Conservation (phyloP, 2,329 filamentous ascomycete genomes). For the Periconia macrospinosa region DNA sequence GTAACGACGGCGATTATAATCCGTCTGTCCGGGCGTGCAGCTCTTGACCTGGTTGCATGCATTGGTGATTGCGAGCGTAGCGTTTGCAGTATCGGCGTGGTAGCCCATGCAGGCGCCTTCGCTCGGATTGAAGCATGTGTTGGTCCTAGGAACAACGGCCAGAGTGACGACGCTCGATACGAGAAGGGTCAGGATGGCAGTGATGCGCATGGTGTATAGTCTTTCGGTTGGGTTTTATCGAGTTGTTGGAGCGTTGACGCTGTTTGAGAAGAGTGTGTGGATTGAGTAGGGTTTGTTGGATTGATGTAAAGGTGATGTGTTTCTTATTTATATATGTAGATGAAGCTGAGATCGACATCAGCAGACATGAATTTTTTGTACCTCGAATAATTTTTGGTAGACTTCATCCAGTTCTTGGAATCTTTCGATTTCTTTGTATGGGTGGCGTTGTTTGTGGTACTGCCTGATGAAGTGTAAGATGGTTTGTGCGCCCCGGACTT, state of each 20-base stretch:
- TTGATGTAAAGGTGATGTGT: not conserved
- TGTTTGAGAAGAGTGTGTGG: not conserved
- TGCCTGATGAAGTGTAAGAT: too few relatives aligned
- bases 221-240: too few relatives aligned
- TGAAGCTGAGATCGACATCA: too few relatives aligned
- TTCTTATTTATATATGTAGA: too few relatives aligned
- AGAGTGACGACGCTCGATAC: not conserved
- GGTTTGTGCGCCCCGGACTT: too few relatives aligned
- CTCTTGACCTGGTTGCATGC: slow-evolving; percentile 3
- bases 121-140: slow-evolving; percentile 1
- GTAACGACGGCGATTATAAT: not conserved
- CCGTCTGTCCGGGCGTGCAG: slow-evolving; percentile 5
- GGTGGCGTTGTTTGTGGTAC: too few relatives aligned
- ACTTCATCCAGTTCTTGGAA: too few relatives aligned
- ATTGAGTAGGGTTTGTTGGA: not conserved
- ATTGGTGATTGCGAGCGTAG: slow-evolving; percentile 2
- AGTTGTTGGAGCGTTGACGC: not conserved
- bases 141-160: not conserved
- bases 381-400: too few relatives aligned
- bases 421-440: too few relatives aligned
- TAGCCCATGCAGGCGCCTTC: slow-evolving; percentile 3
- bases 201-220: slow-evolving; percentile 1
- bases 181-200: not conserved
- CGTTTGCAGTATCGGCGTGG: slow-evolving; percentile 1
- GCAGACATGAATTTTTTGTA: too few relatives aligned